Evolutionary conservation across 495 filamentous ascomycete species (phyloP), one percentile per base, ranked within the genome.

Genomic region (Sordaria brevicollis): DNA sequence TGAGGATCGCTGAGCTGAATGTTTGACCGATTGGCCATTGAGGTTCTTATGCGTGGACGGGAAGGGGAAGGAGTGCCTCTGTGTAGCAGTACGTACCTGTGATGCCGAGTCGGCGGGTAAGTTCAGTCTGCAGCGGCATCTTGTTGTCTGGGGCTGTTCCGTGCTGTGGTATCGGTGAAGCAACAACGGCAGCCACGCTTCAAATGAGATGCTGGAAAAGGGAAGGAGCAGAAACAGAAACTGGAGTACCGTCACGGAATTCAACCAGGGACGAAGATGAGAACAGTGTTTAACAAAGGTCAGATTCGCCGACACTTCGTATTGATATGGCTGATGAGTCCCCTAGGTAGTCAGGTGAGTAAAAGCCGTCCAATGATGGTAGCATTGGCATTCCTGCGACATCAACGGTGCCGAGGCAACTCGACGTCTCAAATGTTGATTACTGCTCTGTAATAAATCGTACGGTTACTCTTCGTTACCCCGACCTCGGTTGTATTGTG

Each of bases 71-170:
- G 25, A 62, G 5, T 62, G 13, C 29, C 29, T 19, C 29, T 35
- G 11, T 41, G 43, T 4, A 36, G 38, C 19, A 15, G 10, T 65
- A 77, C 84, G 33, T 86, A 93, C 92, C 83, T 76, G 86, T 85
- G 77, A 98, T 98, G 74, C 94, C 94, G 76, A 98, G 88, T 71
- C 90, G 90, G 76, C 92, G 86, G 65, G 94, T 98, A 67, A 98
- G 85, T 70, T 90, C 91, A 57, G 94, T 98, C 79, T 91, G 89
- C 88, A 98, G 96, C 72, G 92, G 93, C 94, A 98, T 97, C 25
- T 68, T 83, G 71, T 19, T 17, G n/a, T 31, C 11, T 17, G 35
- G 34, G 34, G 36, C n/a, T 31, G 15, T 15, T 5, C 15, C 15
- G 66, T 66, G 49, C 68, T 21, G 49, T 49, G 36, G 49, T 33